Evolutionary conservation across 164 flowering plant genomes (phyloP), one percentile per base, ranked within the genome.

Genomic region (Tinospora cordifolia): DNA sequence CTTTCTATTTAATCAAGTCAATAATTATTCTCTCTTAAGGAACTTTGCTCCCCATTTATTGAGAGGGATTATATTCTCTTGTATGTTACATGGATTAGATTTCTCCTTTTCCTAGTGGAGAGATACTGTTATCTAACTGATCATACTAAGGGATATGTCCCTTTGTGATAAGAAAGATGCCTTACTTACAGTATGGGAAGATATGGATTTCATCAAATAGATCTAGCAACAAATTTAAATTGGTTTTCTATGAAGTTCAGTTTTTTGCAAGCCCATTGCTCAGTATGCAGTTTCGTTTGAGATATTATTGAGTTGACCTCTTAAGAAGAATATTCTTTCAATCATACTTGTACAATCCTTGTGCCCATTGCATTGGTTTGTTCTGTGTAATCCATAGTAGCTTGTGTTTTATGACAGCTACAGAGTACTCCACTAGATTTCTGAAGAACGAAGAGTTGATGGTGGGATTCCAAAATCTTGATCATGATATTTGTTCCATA

Each of bases 381-480:
- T 40, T 44, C 19, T 14, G 3, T 44, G n/a, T 10, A 24, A 66
- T 44, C 19, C n/a, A 9, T 27, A 63, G 2, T 27, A 27, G 39
- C 6, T 63, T 30, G 21, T 10, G 39, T 22, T 36, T 21, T 3
- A 9, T 65, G 58, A 51, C 22, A 0, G 58, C 58, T 51, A n/a
- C 59, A 19, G 46, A 17, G 59, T 51, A 15, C 22, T 51, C 41
- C 24, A 65, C 49, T 38, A 66, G 46, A 27, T 39, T 38, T 24
- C 21, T 27, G 36, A 40, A 14, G 6, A 69, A 59, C 3, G n/a
- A 47, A 26, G 57, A 27, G 27, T 26, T 12, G 19, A 22, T 8
- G 22, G 66, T 59, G 75, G 60, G 75, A 72, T 66, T 66, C 27
- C 66, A 59, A 72, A 59, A 59, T 66, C 65, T 40, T 41, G 30